These are phyloP conservation scores for Blastobotrys peoriensis DNA, from an alignment of 805 yeast species.

Conservation along the genomic window DNA sequence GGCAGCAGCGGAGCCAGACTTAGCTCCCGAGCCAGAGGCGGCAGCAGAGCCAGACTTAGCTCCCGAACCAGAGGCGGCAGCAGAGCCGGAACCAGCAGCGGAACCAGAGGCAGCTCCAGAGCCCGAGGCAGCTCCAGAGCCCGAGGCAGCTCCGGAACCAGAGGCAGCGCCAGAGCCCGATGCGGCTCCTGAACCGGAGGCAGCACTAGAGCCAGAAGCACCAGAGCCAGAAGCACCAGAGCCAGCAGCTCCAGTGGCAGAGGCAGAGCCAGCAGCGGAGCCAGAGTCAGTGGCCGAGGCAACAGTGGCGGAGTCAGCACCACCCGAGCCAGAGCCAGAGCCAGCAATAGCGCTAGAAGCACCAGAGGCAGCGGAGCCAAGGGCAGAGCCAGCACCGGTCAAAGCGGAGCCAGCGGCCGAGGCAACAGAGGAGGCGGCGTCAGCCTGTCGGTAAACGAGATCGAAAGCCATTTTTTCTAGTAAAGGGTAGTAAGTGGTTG, in stretches of 20 bases:
- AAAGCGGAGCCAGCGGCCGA: constrained; percentile 8
- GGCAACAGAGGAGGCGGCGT: constrained; percentile 4
- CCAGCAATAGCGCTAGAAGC: constrained; percentile 3
- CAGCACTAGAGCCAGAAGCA: neutral
- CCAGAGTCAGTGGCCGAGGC: constrained; percentile 6
- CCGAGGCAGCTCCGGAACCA: constrained; percentile 5
- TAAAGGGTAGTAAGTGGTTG: no score
- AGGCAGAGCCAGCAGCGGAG: constrained; percentile 5
- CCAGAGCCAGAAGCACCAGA: constrained; percentile 5
- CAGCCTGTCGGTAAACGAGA: neutral
- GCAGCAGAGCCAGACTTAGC: constrained; percentile 5
- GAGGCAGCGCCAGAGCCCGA: constrained; percentile 3
- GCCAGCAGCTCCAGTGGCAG: constrained; percentile 4
- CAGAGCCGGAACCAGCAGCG: constrained; percentile 11
- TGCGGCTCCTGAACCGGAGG: constrained; percentile 3
- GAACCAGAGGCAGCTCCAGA: constrained; percentile 6
- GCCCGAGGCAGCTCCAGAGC: constrained; percentile 6
- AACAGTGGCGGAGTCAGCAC: no score
- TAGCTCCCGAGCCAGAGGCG: neutral
- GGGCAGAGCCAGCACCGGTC: constrained; percentile 3
- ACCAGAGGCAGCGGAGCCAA: constrained; percentile 4
- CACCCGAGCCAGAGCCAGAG: no score
- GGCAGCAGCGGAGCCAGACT: neutral
- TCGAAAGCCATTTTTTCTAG: neutral
- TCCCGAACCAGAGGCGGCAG: constrained; percentile 2